Conservation (phyloP, 371 early-diverging fungal genomes). For the Syncephalastrum monosporum region DNA sequence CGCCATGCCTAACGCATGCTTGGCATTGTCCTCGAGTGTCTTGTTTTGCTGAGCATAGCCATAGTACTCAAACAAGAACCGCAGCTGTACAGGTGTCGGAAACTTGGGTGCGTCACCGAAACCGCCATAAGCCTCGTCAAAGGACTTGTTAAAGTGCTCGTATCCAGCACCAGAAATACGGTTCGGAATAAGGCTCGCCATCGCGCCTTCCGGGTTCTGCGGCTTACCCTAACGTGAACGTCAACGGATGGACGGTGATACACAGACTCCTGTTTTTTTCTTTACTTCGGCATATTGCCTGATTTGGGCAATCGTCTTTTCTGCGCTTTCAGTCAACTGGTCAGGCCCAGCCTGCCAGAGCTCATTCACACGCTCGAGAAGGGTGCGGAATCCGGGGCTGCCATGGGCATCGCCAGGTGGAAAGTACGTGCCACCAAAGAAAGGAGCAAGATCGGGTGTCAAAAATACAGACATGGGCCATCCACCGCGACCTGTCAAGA, state of each 20-base stretch:
- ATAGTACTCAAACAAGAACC: slow-evolving; percentile 58
- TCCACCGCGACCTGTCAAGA: slow-evolving; percentile 59
- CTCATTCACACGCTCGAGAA: slow-evolving; percentile 42
- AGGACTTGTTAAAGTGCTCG: slow-evolving; percentile 36
- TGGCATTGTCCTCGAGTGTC: slow-evolving; percentile 24
- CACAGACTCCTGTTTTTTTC: not conserved
- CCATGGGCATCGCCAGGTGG: slow-evolving; percentile 56
- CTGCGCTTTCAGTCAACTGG: slow-evolving; percentile 36
- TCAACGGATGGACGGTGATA: not conserved
- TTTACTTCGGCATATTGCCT: slow-evolving; percentile 29
- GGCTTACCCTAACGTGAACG: not conserved
- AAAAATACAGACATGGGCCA: slow-evolving; percentile 64
- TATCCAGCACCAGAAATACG: slow-evolving; percentile 28
- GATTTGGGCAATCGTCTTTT: slow-evolving; percentile 42
- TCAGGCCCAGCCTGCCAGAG: slow-evolving; percentile 46
- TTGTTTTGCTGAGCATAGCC: slow-evolving; percentile 28
- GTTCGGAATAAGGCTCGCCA: slow-evolving; percentile 14
- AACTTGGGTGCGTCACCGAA: slow-evolving; percentile 67
- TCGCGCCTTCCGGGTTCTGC: slow-evolving; percentile 17
- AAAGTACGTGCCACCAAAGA: slow-evolving; percentile 72
- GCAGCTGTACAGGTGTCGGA: slow-evolving; percentile 59
- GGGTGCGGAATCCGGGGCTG: slow-evolving; percentile 50
- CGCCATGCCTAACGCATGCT: slow-evolving; percentile 58
- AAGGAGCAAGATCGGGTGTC: slow-evolving; percentile 63
- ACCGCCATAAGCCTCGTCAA: slow-evolving; percentile 57